Conservation (phyloP, 805 yeast species). For the Myxozyma nipponensis region DNA sequence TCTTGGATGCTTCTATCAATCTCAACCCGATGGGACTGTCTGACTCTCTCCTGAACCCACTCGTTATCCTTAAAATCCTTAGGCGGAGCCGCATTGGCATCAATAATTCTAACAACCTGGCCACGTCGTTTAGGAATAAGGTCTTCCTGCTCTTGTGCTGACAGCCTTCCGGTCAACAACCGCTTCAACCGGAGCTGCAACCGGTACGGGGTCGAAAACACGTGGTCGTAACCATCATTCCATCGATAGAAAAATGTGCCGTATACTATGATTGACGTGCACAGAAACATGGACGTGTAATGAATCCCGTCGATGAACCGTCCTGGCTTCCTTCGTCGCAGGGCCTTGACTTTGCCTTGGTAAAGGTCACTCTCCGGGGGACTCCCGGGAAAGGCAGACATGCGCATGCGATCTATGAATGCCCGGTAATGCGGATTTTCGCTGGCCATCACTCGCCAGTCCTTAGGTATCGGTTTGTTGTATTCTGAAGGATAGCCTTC, state of each 20-base stretch:
- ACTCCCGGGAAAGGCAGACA: conserved; percentile 70
- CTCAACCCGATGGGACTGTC: conserved; percentile 65
- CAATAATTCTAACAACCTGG: conserved; percentile 31
- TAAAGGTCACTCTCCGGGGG: conserved; percentile 64
- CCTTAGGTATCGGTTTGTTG: conserved; percentile 20
- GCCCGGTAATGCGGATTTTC: conserved; percentile 22
- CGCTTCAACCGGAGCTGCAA: conserved; percentile 56
- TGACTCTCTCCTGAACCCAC: conserved; percentile 61
- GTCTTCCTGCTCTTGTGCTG: conserved; percentile 61
- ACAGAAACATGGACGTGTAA: conserved; percentile 18
- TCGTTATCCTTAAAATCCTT: conserved; percentile 36
- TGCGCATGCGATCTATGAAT: conserved; percentile 63
- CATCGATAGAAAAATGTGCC: conserved; percentile 73
- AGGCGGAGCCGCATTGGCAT: conserved; percentile 39
- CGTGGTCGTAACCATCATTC: conserved; percentile 80
- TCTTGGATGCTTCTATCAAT: conserved; percentile 69
- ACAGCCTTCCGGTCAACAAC: conserved; percentile 49
- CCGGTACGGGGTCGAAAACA: conserved; percentile 65
- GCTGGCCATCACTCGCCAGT: conserved; percentile 24
- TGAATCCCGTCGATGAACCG: conserved; percentile 32
- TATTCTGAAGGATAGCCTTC: conserved; percentile 83
- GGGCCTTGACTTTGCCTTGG: conserved; percentile 74
- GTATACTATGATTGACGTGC: conserved; percentile 47
- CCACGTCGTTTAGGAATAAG: conserved; percentile 45
- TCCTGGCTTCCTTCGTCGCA: conserved; percentile 59